These are phyloP conservation scores for Fusarium euwallaceae DNA, from an alignment of 2,329 filamentous ascomycete genomes.

Conservation along the genomic window DNA sequence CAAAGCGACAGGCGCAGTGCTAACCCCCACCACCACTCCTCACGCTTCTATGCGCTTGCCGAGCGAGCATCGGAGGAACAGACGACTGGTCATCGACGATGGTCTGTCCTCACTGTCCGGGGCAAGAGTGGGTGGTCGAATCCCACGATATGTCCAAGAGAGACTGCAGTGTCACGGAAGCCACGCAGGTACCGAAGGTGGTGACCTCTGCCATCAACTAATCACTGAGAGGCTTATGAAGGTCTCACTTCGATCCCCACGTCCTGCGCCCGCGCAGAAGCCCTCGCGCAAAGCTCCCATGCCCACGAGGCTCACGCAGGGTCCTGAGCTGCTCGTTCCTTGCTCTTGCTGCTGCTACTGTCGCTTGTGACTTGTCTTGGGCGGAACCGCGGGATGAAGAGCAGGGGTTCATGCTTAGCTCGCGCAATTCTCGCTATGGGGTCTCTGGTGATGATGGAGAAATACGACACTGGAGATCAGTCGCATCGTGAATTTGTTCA, in stretches of 20 bases:
- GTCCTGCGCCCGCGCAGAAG: slow-evolving; percentile 27
- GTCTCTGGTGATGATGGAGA: slow-evolving; percentile 21
- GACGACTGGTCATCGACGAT: slow-evolving; percentile 11
- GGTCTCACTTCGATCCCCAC: slow-evolving; percentile 27
- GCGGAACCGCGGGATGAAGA: slow-evolving; percentile 32
- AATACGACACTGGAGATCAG: slow-evolving; percentile 22
- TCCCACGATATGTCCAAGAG: slow-evolving; percentile 12
- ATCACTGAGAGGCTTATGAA: slow-evolving; percentile 9
- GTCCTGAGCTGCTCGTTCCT: slow-evolving; percentile 38
- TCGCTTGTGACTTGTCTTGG: slow-evolving; percentile 32
- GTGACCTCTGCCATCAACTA: slow-evolving; percentile 17
- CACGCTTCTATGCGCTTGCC: slow-evolving; percentile 15
- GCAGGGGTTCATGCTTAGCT: slow-evolving; percentile 39
- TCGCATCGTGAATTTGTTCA: slow-evolving; percentile 33
- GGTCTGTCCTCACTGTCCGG: slow-evolving; percentile 9
- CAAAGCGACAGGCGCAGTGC: slow-evolving; percentile 39
- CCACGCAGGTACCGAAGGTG: slow-evolving; percentile 44
- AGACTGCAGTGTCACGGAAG: slow-evolving; percentile 41
- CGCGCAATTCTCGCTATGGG: slow-evolving; percentile 21
- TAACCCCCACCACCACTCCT: slow-evolving; percentile 16
- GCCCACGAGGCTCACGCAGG: slow-evolving; percentile 45
- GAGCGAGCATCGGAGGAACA: slow-evolving; percentile 31
- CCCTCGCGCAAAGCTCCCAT: slow-evolving; percentile 21
- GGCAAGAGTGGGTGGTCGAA: slow-evolving; percentile 7
- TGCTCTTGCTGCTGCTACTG: slow-evolving; percentile 35